Conservation (phyloP, 148 eudicot genomes). For the Diospyros lotus region DNA sequence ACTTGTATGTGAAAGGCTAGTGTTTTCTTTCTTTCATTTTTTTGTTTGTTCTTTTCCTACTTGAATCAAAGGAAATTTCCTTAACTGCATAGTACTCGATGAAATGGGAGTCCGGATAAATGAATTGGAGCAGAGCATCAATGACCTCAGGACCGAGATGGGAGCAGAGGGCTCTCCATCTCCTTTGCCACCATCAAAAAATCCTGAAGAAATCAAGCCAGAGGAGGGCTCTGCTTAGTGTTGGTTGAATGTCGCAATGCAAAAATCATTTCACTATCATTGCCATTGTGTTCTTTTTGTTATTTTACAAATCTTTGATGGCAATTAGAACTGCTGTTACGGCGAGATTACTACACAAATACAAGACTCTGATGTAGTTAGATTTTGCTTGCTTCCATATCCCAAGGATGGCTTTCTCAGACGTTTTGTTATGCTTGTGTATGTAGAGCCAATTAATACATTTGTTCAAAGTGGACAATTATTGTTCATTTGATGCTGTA, state of each 20-base stretch:
- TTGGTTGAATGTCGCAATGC: background rate
- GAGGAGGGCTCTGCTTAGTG: constrained; percentile 34
- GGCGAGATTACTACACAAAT: background rate
- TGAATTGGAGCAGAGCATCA: constrained; percentile 82
- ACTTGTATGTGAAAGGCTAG: no score
- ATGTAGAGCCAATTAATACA: no score
- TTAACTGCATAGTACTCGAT: constrained; percentile 56
- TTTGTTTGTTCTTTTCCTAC: constrained; percentile 24
- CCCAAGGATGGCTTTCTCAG: no score
- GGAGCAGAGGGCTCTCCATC: constrained; percentile 73
- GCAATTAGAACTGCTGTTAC: background rate
- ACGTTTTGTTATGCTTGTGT: no score
- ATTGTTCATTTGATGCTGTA: no score
- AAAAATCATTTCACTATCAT: background rate
- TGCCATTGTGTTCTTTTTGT: background rate
- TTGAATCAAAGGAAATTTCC: constrained; percentile 48
- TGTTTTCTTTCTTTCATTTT: background rate
- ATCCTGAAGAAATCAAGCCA: constrained; percentile 35
- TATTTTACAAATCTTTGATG: background rate
- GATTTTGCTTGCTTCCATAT: no score
- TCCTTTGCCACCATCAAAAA: constrained; percentile 48
- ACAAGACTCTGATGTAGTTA: no score
- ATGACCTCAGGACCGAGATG: constrained; percentile 71
- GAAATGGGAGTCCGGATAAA: constrained; percentile 84
- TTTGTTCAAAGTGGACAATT: no score